Evolutionary conservation across 805 yeast genomes (phyloP), one percentile per base, ranked within the genome.

Genomic region (Candida argentea): DNA sequence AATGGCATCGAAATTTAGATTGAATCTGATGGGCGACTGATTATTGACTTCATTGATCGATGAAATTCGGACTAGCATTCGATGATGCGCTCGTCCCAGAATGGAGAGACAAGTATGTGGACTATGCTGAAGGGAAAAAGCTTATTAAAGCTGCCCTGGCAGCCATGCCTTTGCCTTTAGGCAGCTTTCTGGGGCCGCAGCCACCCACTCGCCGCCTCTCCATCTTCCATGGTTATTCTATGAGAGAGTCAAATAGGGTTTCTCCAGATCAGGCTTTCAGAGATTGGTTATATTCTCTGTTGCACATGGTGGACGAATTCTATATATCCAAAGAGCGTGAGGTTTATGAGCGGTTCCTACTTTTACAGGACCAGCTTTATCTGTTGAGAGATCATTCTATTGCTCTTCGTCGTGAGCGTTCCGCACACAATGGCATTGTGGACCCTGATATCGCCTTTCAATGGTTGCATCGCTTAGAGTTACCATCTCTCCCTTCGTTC

Each of bases 21-120:
- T n/a, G n/a, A n/a, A n/a, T n/a, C n/a, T n/a, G n/a, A n/a, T n/a
- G n/a, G n/a, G n/a, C n/a, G n/a, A n/a, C n/a, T n/a, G n/a, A n/a
- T n/a, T n/a, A n/a, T n/a, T n/a, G n/a, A n/a, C n/a, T n/a, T n/a
- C n/a, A n/a, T n/a, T 25, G 9, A 22, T 20, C 24, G 21, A 78
- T 78, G 87, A 77, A 78, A 55, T 78, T 78, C 46, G 78, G 76
- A 8, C 78, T 73, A 36, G 72, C 80, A 14, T 57, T 78, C 32
- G 69, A 66, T 37, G 78, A 76, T 27, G 77, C 77, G 32, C 64
- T 74, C 20, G 80, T 81, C 31, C 94, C 95, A 4, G 94, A 81
- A 44, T 87, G 96, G 96, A 75, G 73, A 44, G 77, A 73, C 30
- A 76, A 76, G 44, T 87, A 87, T 46, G 63, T 87, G 19, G 80